Percentiles rank a stretch among this genome's conserved stretches.
Evolutionary conservation across 441 rosid species (phyloP).

Genomic region (Gossypium davidsonii): DNA sequence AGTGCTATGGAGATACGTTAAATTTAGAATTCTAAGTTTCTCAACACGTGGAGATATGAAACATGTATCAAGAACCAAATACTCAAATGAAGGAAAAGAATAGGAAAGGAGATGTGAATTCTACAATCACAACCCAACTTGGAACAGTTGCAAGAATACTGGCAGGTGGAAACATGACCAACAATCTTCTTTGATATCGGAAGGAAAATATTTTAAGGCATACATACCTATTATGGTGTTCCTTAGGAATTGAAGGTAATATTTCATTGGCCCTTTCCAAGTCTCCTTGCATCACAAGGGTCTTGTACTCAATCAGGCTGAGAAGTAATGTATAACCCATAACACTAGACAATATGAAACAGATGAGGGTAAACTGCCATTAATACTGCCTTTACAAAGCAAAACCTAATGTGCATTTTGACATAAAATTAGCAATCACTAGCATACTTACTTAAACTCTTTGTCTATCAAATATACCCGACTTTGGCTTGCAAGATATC

Average conservation of each 20-base stretch:
- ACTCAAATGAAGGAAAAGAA: not conserved
- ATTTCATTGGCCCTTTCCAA: slow-evolving; percentile 77
- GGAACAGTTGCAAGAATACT: not conserved
- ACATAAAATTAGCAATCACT: slow-evolving; percentile 12
- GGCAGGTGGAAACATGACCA: not conserved
- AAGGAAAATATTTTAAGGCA: not conserved
- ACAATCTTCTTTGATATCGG: not conserved
- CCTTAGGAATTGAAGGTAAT: slow-evolving; percentile 91
- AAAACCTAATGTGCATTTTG: not conserved
- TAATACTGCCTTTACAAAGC: not conserved
- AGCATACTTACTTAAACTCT: slow-evolving; percentile 83
- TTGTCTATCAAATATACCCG: slow-evolving; percentile 93
- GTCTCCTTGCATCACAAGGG: slow-evolving; percentile 99
- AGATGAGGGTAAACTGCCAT: not conserved
- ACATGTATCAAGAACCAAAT: slow-evolving; percentile 3
- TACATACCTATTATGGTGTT: slow-evolving; percentile 81
- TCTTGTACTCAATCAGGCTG: slow-evolving; percentile 97
- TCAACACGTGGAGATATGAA: not conserved
- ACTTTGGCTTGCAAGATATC: slow-evolving; percentile 92
- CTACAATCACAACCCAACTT: not conserved
- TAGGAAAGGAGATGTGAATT: not conserved
- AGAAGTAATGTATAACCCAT: slow-evolving; percentile 96
- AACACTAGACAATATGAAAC: slow-evolving; percentile 34
- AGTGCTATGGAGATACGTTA: not conserved
- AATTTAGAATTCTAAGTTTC: not conserved